These are phyloP conservation scores for Ambrosia hybrid DNA, from an alignment of 140 eudicot species.

Conservation along the genomic window DNA sequence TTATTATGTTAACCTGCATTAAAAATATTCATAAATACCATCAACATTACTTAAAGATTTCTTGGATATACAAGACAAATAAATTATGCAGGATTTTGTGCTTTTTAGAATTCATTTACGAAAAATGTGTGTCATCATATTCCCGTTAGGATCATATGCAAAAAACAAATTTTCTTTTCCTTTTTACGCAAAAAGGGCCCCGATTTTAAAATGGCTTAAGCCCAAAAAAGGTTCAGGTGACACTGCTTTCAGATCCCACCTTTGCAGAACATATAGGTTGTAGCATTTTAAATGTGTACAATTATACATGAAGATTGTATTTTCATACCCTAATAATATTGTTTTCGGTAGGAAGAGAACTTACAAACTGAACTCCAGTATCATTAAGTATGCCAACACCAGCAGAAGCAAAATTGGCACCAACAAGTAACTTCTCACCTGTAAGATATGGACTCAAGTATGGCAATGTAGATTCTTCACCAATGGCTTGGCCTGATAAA, in stretches of 20 bases:
- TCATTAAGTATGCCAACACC: slow-evolving; percentile 60
- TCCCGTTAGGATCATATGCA: no score
- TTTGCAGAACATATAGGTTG: not conserved
- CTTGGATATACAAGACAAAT: not conserved
- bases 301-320: not conserved
- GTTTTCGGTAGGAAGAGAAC: slow-evolving; percentile 11
- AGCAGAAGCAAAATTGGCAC: slow-evolving; percentile 65
- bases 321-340: not conserved
- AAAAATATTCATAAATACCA: not conserved
- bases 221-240: no score
- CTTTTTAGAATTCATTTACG: no score
- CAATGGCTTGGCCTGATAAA: slow-evolving; percentile 43
- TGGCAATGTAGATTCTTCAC: slow-evolving; percentile 54
- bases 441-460: slow-evolving; percentile 46
- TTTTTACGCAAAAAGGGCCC: no score
- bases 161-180: no score
- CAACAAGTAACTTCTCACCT: slow-evolving; percentile 46
- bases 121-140: no score
- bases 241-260: no score
- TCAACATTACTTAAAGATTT: slow-evolving; percentile 11
- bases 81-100: no score
- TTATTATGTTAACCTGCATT: slow-evolving; percentile 41
- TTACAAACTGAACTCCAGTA: slow-evolving; percentile 58
- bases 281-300: no score
- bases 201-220: no score